Conservation (phyloP, 495 filamentous ascomycete genomes). For the Podospora conica region DNA sequence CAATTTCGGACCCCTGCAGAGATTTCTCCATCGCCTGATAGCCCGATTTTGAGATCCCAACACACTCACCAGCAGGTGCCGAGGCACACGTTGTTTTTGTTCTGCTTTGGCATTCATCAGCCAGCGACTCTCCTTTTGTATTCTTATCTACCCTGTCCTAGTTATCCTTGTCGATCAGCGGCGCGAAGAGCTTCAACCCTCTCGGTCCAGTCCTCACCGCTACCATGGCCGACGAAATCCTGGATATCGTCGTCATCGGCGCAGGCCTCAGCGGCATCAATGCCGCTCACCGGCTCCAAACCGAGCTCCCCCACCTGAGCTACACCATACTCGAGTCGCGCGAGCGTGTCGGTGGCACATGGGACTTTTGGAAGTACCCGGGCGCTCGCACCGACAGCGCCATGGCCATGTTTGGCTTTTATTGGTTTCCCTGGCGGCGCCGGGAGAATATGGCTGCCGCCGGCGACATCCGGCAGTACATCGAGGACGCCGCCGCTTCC, state of each 20-base stretch:
- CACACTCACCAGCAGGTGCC: not conserved
- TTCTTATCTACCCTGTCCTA: too few relatives aligned
- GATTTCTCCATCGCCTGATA: not conserved
- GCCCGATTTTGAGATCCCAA: not conserved
- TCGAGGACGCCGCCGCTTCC: slow-evolving; percentile 51
- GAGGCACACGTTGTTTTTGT: not conserved
- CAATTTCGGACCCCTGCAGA: not conserved
- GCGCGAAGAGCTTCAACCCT: not conserved
- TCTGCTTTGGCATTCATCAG: not conserved
- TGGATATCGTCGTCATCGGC: slow-evolving; percentile 65
- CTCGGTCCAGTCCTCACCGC: not conserved
- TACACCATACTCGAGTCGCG: slow-evolving; percentile 62
- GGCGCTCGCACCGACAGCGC: slow-evolving; percentile 64
- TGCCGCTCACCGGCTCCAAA: slow-evolving; percentile 61
- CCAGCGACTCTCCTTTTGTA: not conserved
- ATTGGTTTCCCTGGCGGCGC: slow-evolving; percentile 61
- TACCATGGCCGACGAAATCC: slow-evolving; percentile 8
- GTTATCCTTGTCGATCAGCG: not conserved
- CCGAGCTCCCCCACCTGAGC: slow-evolving; percentile 46
- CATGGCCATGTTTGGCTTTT: slow-evolving; percentile 61
- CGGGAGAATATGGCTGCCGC: slow-evolving; percentile 56
- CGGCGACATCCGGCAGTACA: slow-evolving; percentile 52
- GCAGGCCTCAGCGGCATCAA: slow-evolving; percentile 76
- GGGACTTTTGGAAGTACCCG: slow-evolving; percentile 67
- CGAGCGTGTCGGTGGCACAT: slow-evolving; percentile 58